Base-by-base conservation (phyloP, 2,329 filamentous ascomycete genomes). In the Cytospora piceicola region DNA sequence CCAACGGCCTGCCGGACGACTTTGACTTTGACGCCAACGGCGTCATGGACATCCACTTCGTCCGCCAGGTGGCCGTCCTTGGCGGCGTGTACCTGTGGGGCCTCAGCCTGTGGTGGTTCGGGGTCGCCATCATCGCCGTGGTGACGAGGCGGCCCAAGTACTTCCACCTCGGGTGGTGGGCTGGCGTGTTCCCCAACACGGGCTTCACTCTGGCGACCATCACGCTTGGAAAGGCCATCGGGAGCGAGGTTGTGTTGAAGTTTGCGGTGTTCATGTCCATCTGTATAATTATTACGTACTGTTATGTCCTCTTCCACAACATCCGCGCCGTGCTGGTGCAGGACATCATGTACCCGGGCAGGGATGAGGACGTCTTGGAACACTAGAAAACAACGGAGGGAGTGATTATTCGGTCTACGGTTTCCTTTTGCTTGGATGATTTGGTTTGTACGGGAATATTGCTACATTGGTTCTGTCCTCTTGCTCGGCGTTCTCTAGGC, bases 141-240 rank as follows among this genome's bases (percentile, higher is more conserved):
- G 57, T 80, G 61, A 77, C 70, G 72, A 77, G 78, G 14, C 81
- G 78, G 5, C 79, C 83, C 70, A 81, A 80, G 72, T 77, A 78
- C 68, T 88, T 88, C 69, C 83, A 87, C 67, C 78, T 89, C 2
- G 85, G 85, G 0, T 89, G 86, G 86, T 90, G 85, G 83, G 85
- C 86, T 0, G 82, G 86, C 74, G 83, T 88, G 12, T 88, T 88
- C 74, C 85, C 85, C 55, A 88, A 88, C 73, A 84, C 82, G 0
- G 85, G 85, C 4, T 88, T 88, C 71, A 82, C 82, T 4, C 76
- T 88, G 56, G 82, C 82, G 2, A 86, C 84, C 0, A 85, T 87
- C 58, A 76, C 81, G 8, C 82, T 88, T 27, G 83, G 80, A 0
- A 80, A 80, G 5, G 79, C 80, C 42, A 76, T 88, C 9, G 71